Conservation (phyloP, 2,329 filamentous ascomycete species). For the Alternaria dauci region DNA sequence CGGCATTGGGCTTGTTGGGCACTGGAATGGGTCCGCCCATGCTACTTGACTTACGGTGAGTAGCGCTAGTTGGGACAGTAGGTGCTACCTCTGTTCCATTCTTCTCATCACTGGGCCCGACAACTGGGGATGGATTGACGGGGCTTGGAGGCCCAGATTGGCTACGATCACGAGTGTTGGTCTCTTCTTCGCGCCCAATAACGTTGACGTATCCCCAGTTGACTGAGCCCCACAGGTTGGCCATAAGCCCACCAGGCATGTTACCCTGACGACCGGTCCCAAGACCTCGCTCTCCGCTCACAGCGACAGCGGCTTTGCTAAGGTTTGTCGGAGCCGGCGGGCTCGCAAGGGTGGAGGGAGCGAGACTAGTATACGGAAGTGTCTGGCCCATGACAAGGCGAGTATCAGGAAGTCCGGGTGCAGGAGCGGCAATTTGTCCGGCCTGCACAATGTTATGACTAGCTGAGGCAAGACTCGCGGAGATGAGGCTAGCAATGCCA, state of each 20-base stretch:
- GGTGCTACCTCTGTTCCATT: slow-evolving; percentile 19
- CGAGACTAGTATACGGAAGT: slow-evolving; percentile 70
- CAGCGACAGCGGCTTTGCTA: slow-evolving; percentile 83
- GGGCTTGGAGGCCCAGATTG: slow-evolving; percentile 49
- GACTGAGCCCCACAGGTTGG: slow-evolving; percentile 91
- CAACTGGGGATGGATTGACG: slow-evolving; percentile 28
- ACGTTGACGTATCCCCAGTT: slow-evolving; percentile 78
- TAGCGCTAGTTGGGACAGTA: slow-evolving; percentile 20
- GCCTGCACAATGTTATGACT: slow-evolving; percentile 81
- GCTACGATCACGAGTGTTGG: slow-evolving; percentile 38
- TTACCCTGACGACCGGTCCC: slow-evolving; percentile 68
- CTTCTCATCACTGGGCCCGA: slow-evolving; percentile 33
- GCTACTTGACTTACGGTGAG: slow-evolving; percentile 66
- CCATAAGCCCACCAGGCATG: slow-evolving; percentile 85
- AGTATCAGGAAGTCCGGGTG: slow-evolving; percentile 48
- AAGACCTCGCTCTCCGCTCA: slow-evolving; percentile 78
- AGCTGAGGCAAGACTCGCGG: slow-evolving; percentile 75
- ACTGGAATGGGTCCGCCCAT: slow-evolving; percentile 54
- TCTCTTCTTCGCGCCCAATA: slow-evolving; percentile 64
- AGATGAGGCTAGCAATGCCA: slow-evolving; percentile 86
- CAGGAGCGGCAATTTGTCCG: slow-evolving; percentile 55
- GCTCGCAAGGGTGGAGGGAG: slow-evolving; percentile 82
- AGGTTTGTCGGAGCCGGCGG: slow-evolving; percentile 85
- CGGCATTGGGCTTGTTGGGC: slow-evolving; percentile 24
- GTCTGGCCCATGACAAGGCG: slow-evolving; percentile 53